A percentile compares a stretch with the other conserved stretches of the same genome.
phyloP scores from a whole-genome alignment of 371 early-diverging fungal genomes.

The Mucor irregularis region DNA sequence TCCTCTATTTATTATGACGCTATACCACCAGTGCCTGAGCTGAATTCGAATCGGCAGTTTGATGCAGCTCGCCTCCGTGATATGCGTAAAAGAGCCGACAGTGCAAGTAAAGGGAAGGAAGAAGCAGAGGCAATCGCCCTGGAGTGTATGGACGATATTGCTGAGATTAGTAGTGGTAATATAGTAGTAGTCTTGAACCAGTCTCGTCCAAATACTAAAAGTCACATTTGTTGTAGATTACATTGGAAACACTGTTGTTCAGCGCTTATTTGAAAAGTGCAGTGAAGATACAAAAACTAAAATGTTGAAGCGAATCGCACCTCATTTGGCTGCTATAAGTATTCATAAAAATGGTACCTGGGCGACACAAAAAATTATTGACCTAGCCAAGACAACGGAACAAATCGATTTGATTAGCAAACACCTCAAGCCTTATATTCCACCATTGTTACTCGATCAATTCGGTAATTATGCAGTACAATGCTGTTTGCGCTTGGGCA shows the following conservation, averaged over 20 bases:
- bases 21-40: slow-evolving; percentile 76
- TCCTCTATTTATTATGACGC: slow-evolving; percentile 52
- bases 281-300: slow-evolving; percentile 53
- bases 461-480: slow-evolving; percentile 94
- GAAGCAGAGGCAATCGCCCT: slow-evolving; percentile 66
- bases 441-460: slow-evolving; percentile 85
- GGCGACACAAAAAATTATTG: slow-evolving; percentile 91
- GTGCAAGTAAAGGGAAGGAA: slow-evolving; percentile 49
- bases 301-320: slow-evolving; percentile 60
- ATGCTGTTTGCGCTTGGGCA: slow-evolving; percentile 76
- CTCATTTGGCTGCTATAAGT: slow-evolving; percentile 80
- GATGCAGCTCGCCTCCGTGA: slow-evolving; percentile 87
- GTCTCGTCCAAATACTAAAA: too few species aligned
- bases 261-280: slow-evolving; percentile 77
- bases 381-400: slow-evolving; percentile 63
- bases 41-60: slow-evolving; percentile 61
- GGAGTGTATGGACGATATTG: slow-evolving; percentile 72
- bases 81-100: slow-evolving; percentile 86
- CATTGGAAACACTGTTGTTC: slow-evolving; percentile 82
- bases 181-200: too few species aligned
- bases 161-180: slow-evolving; percentile 88
- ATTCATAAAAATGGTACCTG: slow-evolving; percentile 94
- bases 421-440: slow-evolving; percentile 65
- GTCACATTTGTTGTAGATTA: slow-evolving; percentile 44
- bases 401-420: slow-evolving; percentile 53